phyloP scores from a whole-genome alignment of 2,329 filamentous ascomycete genomes.

The Cytospora mali region DNA sequence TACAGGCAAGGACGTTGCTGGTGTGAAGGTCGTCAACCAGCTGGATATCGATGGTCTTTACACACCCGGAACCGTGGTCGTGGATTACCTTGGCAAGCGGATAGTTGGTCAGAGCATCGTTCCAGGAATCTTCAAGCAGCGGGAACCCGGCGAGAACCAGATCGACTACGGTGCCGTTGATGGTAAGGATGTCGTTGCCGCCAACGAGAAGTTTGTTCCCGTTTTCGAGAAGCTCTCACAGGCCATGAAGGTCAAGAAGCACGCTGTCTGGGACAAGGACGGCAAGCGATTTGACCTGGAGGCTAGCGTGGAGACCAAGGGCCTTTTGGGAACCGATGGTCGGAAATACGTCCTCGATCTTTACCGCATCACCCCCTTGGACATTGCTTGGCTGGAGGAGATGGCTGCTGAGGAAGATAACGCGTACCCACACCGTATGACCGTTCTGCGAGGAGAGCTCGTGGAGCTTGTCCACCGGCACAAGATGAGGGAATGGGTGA shows the following conservation, averaged over 20 bases:
- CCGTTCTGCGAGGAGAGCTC: slow-evolving; percentile 85
- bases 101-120: slow-evolving; percentile 98
- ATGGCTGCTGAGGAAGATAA: slow-evolving; percentile 52
- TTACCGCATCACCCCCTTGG: slow-evolving; percentile 90
- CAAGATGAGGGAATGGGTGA: slow-evolving; percentile 89
- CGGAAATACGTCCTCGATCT: slow-evolving; percentile 97
- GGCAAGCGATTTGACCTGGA: slow-evolving; percentile 87
- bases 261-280: slow-evolving; percentile 98
- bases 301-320: slow-evolving; percentile 96
- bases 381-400: slow-evolving; percentile 88
- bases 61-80: slow-evolving; percentile 92
- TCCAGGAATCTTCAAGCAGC: slow-evolving; percentile 98
- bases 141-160: slow-evolving; percentile 95
- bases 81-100: slow-evolving; percentile 96
- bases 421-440: slow-evolving; percentile 93
- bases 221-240: slow-evolving; percentile 91
- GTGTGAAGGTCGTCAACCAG: slow-evolving; percentile 94
- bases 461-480: slow-evolving; percentile 82
- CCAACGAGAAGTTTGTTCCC: slow-evolving; percentile 81
- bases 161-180: slow-evolving; percentile 99
- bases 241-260: slow-evolving; percentile 87
- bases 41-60: slow-evolving; percentile 93
- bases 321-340: slow-evolving; percentile 92
- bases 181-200: slow-evolving; percentile 91
- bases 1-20: slow-evolving; percentile 93